Evolutionary conservation across 441 rosid genomes (phyloP), one percentile per base, ranked within the genome.

Genomic region (Adansonia madagascariensis): DNA sequence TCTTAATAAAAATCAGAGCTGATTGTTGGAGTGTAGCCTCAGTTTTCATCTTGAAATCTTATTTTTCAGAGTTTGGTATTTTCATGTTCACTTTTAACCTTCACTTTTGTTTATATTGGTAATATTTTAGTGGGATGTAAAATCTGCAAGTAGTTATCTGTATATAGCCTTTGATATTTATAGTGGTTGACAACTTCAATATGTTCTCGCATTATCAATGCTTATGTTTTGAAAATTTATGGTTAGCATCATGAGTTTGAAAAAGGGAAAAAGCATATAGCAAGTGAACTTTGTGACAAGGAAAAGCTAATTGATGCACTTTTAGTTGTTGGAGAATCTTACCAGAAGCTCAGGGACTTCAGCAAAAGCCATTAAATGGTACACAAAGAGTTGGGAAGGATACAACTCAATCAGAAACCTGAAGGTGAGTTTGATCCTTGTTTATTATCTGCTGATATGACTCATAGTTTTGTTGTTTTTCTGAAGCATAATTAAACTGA

Each of bases 301-400:
- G 97, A 90, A 85, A 94, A 91, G 84, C 82, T 85, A 68, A 79
- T 91, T 75, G 98, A 97, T 86, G 86, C 99, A 50, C 91, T 63
- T 87, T 86, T 90, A 83, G 89, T 81, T 79, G 81, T 93, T 74
- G 97, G 99, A 69, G 97, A 97, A 80, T 94, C 99, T n/a, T 94
- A 97, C 83, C 90, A 85, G 57, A 91, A 88, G 88, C 97, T 94
- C 74, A 86, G 92, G 84, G 84, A 89, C 76, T 94, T 94, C 80
- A 80, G 71, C 68, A 90, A 89, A 88, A 88, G 92, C 98, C 62
- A 87, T 91, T 62, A 93, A 94, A 88, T 94, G 98, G 95, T 84
- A 82, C 84, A 78, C 60, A 53, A 90, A 77, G 88, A 83, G 97
- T 78, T 93, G 84, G 94, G 92, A 90, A 78, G 85, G 84, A 69